Percentiles rank a stretch among this genome's conserved stretches.
phyloP scores from a whole-genome alignment of 352 stramenopile species.

The Pythium apleroticum region DNA sequence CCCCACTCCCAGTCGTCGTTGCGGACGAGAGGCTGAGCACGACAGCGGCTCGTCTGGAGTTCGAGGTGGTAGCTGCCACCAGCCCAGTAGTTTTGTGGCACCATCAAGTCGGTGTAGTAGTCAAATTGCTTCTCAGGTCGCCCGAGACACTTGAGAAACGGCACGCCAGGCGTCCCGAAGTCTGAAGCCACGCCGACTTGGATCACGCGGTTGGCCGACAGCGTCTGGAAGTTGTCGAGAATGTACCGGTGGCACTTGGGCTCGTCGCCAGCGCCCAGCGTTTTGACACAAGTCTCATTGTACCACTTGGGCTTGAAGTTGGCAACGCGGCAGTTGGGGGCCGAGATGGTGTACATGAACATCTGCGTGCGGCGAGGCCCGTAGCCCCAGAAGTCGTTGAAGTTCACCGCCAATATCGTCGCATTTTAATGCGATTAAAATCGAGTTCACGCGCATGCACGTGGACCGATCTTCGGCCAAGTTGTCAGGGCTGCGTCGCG shows the following conservation, averaged over 20 bases:
- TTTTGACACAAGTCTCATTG: slow-evolving; percentile 9
- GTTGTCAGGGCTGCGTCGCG: slow-evolving; percentile 18
- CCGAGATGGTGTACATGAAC: slow-evolving; percentile 38
- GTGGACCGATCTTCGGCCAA: slow-evolving; percentile 25
- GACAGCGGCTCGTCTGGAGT: slow-evolving; percentile 28
- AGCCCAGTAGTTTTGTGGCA: slow-evolving; percentile 34
- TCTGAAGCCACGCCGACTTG: slow-evolving; percentile 31
- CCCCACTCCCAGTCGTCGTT: slow-evolving; percentile 9
- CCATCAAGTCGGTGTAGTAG: slow-evolving; percentile 33
- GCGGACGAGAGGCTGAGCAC: slow-evolving; percentile 4
- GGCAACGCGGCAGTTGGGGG: slow-evolving; percentile 32
- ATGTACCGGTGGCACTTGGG: slow-evolving; percentile 34
- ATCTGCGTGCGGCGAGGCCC: slow-evolving; percentile 25
- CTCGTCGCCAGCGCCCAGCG: slow-evolving; percentile 13
- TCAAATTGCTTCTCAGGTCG: slow-evolving; percentile 26
- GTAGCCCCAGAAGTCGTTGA: slow-evolving; percentile 33
- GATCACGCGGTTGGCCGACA: slow-evolving; percentile 21
- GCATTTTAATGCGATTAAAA: too few species aligned
- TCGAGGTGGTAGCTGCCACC: slow-evolving; percentile 32
- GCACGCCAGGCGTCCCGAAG: slow-evolving; percentile 28
- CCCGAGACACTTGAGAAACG: slow-evolving; percentile 33
- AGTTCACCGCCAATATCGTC: slow-evolving; percentile 26
- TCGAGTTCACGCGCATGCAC: slow-evolving; percentile 6
- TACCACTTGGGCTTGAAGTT: slow-evolving; percentile 34
- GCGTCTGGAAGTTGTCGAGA: slow-evolving; percentile 30